Evolutionary conservation across 495 filamentous ascomycete species (phyloP).

Genomic region (Massariosphaeria phaeospora): DNA sequence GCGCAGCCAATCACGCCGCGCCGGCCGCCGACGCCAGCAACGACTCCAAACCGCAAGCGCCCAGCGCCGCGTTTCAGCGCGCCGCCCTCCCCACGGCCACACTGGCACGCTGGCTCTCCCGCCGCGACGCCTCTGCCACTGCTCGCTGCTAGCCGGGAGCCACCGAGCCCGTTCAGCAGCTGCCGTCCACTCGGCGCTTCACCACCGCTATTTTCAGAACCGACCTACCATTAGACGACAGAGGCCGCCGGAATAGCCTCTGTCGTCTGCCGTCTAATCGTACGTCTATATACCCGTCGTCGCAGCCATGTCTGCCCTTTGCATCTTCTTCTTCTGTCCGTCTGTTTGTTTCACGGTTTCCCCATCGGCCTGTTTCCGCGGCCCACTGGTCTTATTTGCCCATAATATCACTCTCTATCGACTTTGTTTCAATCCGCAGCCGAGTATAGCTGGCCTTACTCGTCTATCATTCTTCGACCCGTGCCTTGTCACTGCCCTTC

Average conservation of each 20-base stretch:
- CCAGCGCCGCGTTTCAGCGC: constrained; percentile 20
- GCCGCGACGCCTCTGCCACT: constrained; percentile 27
- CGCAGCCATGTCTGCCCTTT: neutral
- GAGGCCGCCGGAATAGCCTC: too few species aligned
- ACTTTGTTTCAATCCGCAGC: neutral
- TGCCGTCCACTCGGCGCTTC: constrained; percentile 26
- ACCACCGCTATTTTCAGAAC: constrained; percentile 22
- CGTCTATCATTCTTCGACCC: neutral
- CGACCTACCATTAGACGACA: too few species aligned
- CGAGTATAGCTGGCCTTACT: neutral
- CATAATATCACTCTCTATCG: constrained; percentile 1
- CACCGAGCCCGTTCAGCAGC: constrained; percentile 3
- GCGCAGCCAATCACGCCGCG: constrained; percentile 24
- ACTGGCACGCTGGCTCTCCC: too few species aligned
- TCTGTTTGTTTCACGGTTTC: constrained; percentile 15
- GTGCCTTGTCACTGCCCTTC: neutral
- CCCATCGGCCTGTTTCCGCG: too few species aligned
- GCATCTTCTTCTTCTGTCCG: neutral
- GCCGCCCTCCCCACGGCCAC: constrained; percentile 21
- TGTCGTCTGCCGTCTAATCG: constrained; percentile 1
- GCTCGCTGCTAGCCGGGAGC: constrained; percentile 13
- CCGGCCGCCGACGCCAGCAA: neutral
- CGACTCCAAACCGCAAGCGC: constrained; percentile 21
- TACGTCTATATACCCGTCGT: constrained; percentile 18
- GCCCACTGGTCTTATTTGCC: too few species aligned